These are phyloP conservation scores for Hypoxylon sp. DNA, from an alignment of 2,329 filamentous ascomycete genomes.

Conservation along the genomic window DNA sequence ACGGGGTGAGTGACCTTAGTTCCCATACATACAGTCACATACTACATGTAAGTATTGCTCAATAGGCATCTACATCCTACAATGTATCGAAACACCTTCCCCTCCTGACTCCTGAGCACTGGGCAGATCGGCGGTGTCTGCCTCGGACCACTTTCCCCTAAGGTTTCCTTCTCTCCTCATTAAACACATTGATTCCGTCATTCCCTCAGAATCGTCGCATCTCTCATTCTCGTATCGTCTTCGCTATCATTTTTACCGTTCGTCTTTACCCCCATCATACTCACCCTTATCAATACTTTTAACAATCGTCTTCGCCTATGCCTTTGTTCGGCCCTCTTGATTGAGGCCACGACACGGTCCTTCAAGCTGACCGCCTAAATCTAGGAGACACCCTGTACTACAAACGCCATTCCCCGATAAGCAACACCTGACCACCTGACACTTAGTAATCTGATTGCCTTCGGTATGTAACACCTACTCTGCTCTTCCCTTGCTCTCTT, in stretches of 20 bases:
- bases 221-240: constrained; percentile 25
- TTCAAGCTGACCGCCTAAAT: constrained; percentile 43
- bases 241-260: constrained; percentile 13
- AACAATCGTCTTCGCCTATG: constrained; percentile 4
- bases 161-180: constrained; percentile 25
- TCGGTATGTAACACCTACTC: constrained; percentile 25
- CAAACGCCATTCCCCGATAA: constrained; percentile 33
- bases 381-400: constrained; percentile 29
- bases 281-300: constrained; percentile 5
- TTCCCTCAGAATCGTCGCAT: constrained; percentile 25
- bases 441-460: constrained; percentile 39
- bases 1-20: constrained; percentile 18
- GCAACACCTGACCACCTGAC: constrained; percentile 38
- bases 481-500: constrained; percentile 3
- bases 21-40: not conserved
- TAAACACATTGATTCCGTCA: constrained; percentile 42
- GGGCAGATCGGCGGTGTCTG: constrained; percentile 39
- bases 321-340: constrained; percentile 18
- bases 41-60: constrained; percentile 21
- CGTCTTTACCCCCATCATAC: constrained; percentile 18
- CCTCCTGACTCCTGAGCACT: constrained; percentile 36
- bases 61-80: not conserved
- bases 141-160: constrained; percentile 37
- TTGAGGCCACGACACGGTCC: constrained; percentile 36
- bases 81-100: constrained; percentile 32